Evolutionary conservation across 495 filamentous ascomycete genomes (phyloP).

Genomic region (Hyaloscypha variabilis): DNA sequence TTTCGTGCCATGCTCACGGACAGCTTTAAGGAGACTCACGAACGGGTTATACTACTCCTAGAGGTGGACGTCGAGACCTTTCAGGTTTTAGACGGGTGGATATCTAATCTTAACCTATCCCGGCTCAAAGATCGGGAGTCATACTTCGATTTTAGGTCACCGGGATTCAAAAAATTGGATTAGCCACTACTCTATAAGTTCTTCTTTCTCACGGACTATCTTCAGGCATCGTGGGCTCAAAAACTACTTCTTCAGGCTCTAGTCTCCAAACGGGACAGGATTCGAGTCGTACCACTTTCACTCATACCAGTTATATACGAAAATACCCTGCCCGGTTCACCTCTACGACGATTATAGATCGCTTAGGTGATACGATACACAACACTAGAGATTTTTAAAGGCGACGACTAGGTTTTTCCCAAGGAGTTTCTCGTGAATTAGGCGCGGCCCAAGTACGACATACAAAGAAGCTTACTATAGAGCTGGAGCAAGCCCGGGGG

Average conservation of each 20-base stretch:
- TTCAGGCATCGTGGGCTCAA: background rate
- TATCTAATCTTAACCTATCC: constrained; percentile 11
- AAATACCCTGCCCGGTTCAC: constrained; percentile 2
- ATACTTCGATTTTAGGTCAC: background rate
- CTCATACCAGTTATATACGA: constrained; percentile 6
- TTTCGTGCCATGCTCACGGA: constrained; percentile 11
- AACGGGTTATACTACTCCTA: constrained; percentile 15
- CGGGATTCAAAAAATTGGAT: background rate
- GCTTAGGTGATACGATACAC: background rate
- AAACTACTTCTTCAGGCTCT: constrained; percentile 1
- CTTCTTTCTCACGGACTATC: constrained; percentile 3
- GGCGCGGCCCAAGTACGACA: background rate
- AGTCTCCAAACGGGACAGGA: background rate
- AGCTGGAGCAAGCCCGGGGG: no score
- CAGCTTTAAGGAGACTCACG: constrained; percentile 17
- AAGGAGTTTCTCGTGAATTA: constrained; percentile 1
- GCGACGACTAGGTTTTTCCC: constrained; percentile 3
- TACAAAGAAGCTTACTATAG: no score
- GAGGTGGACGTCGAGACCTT: constrained; percentile 16
- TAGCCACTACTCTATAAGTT: background rate
- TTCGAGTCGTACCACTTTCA: background rate
- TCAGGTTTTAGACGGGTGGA: constrained; percentile 13
- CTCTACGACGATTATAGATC: background rate
- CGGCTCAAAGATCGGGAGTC: background rate
- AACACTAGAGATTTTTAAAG: constrained; percentile 1